Evolutionary conservation across 345 rosid species (phyloP).

Genomic region (Linum lewisii): DNA sequence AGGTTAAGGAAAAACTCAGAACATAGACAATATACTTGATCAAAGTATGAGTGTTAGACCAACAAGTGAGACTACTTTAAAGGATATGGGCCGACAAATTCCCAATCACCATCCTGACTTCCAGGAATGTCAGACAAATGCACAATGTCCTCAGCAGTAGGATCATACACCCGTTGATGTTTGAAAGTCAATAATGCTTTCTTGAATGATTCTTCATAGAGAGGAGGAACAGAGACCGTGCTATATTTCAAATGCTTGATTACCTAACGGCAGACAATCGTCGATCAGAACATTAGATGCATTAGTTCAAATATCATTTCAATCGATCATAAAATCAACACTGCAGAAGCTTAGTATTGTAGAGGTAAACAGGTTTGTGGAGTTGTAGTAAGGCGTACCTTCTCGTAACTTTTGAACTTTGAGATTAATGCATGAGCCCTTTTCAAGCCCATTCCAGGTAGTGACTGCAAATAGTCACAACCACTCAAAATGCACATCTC

Average conservation of each 20-base stretch:
- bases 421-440: constrained; percentile 79
- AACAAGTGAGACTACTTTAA: constrained; percentile 14
- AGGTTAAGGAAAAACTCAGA: constrained; percentile 60
- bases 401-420: constrained; percentile 71
- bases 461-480: constrained; percentile 87
- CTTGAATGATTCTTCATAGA: constrained; percentile 76
- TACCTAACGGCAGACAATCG: constrained; percentile 38
- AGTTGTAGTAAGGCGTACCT: constrained; percentile 32
- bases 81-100: constrained; percentile 99
- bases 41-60: background rate
- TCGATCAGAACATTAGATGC: constrained; percentile 1
- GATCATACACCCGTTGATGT: constrained; percentile 89
- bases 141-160: constrained; percentile 37
- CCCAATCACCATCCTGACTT: constrained; percentile 39
- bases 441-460: constrained; percentile 92
- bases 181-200: constrained; percentile 82
- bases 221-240: constrained; percentile 65
- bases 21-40: constrained; percentile 10
- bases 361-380: background rate
- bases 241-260: constrained; percentile 82
- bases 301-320: background rate
- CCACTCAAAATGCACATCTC: constrained; percentile 99
- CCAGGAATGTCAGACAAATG: constrained; percentile 45
- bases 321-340: background rate
- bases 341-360: background rate